A percentile compares a stretch with the other conserved stretches of the same genome.
Conservation (phyloP, 306 rosid species). For the Prosopis cineraria region DNA sequence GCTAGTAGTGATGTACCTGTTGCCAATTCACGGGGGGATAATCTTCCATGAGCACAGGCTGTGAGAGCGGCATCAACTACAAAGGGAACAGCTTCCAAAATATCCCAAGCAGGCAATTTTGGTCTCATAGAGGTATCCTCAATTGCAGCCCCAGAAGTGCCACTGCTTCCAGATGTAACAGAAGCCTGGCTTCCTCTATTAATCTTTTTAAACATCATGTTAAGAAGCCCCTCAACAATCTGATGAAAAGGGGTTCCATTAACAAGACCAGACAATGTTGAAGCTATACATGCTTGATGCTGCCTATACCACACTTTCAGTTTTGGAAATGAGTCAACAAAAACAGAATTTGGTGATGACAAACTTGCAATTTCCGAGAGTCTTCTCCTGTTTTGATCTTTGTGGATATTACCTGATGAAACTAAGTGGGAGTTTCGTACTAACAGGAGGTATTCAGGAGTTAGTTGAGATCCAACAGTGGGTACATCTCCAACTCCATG, state of each 20-base stretch:
- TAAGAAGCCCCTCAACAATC: slow-evolving; percentile 82
- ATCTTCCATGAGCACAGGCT: slow-evolving; percentile 93
- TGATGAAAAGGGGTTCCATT: slow-evolving; percentile 88
- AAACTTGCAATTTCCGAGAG: slow-evolving; percentile 68
- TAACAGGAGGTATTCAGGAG: slow-evolving; percentile 89
- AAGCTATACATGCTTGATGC: slow-evolving; percentile 94
- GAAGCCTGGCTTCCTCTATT: slow-evolving; percentile 60
- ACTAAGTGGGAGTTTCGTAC: slow-evolving; percentile 69
- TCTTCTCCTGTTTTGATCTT: slow-evolving; percentile 63
- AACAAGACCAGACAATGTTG: slow-evolving; percentile 82
- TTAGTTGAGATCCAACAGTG: slow-evolving; percentile 82
- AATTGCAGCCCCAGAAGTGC: slow-evolving; percentile 73
- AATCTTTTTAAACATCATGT: slow-evolving; percentile 82
- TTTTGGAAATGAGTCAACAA: slow-evolving; percentile 91
- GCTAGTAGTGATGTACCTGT: slow-evolving; percentile 58
- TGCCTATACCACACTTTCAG: slow-evolving; percentile 88
- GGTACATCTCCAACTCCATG: slow-evolving; percentile 93
- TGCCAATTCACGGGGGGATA: slow-evolving; percentile 95
- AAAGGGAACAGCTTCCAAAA: slow-evolving; percentile 89
- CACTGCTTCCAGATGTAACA: slow-evolving; percentile 78
- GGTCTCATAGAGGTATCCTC: slow-evolving; percentile 75
- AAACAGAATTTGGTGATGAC: slow-evolving; percentile 61
- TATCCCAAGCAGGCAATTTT: slow-evolving; percentile 98
- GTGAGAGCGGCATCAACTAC: slow-evolving; percentile 95
- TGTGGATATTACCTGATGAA: slow-evolving; percentile 59